phyloP scores from a whole-genome alignment of 805 yeast genomes.

The Teunomyces lycoperdinae region DNA sequence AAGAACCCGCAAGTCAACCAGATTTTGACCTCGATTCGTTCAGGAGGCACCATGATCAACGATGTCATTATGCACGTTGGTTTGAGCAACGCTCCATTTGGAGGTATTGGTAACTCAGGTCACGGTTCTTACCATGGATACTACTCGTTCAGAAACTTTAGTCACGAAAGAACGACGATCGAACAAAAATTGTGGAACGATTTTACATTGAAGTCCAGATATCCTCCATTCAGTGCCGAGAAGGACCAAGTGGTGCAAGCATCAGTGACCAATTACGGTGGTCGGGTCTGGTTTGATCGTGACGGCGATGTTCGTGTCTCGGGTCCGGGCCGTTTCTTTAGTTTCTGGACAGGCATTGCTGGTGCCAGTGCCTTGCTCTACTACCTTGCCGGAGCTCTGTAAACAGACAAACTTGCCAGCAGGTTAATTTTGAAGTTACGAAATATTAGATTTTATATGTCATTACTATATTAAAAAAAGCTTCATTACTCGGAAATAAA shows the following conservation, averaged over 20 bases:
- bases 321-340: conserved; percentile 35
- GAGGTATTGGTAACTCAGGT: conserved; percentile 88
- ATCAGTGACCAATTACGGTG: conserved; percentile 28
- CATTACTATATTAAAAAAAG: background rate
- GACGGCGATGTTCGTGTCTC: conserved; percentile 30
- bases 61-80: conserved; percentile 74
- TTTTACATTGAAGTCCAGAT: conserved; percentile 53
- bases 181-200: conserved; percentile 69
- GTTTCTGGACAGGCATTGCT: conserved; percentile 28
- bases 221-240: conserved; percentile 53
- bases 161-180: conserved; percentile 68
- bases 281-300: conserved; percentile 39
- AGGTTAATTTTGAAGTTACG: too few relatives aligned
- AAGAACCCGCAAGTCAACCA: conserved; percentile 36
- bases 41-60: conserved; percentile 70
- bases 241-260: conserved; percentile 31
- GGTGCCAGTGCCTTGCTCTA: conserved; percentile 29
- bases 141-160: conserved; percentile 59
- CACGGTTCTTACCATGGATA: conserved; percentile 79
- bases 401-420: background rate
- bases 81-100: conserved; percentile 72
- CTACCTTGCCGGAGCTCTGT: conserved; percentile 9
- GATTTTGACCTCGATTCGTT: conserved; percentile 54
- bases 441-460: background rate
- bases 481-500: conserved; percentile 53